Conservation (phyloP, 805 yeast species). For the Myxozyma melibiosi region DNA sequence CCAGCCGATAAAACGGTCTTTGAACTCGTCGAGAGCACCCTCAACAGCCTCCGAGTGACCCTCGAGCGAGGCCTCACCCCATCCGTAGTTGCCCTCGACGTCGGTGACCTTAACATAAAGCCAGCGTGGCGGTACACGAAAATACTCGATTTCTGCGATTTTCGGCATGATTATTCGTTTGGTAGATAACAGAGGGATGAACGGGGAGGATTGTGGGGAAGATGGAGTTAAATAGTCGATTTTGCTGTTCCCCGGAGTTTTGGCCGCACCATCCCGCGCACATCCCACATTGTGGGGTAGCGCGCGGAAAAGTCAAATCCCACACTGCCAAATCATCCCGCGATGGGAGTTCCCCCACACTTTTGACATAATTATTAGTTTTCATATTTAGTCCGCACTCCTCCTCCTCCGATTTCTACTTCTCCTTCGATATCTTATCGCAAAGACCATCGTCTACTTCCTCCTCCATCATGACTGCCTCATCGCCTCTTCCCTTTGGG, state of each 20-base stretch:
- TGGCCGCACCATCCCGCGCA: too few species aligned
- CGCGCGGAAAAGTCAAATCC: too few species aligned
- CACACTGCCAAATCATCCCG: too few species aligned
- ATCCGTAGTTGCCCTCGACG: conserved; percentile 38
- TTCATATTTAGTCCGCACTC: too few species aligned
- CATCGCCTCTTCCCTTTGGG: conserved; percentile 34
- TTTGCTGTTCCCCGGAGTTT: too few species aligned
- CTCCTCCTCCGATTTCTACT: background rate
- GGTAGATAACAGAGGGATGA: too few species aligned
- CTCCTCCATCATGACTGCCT: conserved; percentile 3
- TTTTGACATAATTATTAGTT: too few species aligned
- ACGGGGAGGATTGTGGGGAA: too few species aligned
- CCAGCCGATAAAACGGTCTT: conserved; percentile 41
- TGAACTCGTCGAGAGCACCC: conserved; percentile 40
- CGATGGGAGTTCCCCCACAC: too few species aligned
- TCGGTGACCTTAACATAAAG: conserved; percentile 39
- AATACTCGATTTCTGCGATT: conserved; percentile 36
- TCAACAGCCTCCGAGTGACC: conserved; percentile 43
- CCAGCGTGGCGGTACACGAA: conserved; percentile 42
- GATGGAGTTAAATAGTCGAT: too few species aligned
- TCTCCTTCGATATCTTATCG: background rate
- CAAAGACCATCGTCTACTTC: too few species aligned
- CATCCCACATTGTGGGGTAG: too few species aligned
- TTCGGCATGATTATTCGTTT: conserved; percentile 15
- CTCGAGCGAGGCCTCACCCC: conserved; percentile 42